Conservation (phyloP, 495 filamentous ascomycete genomes). For the Massariosphaeria phaeospora region DNA sequence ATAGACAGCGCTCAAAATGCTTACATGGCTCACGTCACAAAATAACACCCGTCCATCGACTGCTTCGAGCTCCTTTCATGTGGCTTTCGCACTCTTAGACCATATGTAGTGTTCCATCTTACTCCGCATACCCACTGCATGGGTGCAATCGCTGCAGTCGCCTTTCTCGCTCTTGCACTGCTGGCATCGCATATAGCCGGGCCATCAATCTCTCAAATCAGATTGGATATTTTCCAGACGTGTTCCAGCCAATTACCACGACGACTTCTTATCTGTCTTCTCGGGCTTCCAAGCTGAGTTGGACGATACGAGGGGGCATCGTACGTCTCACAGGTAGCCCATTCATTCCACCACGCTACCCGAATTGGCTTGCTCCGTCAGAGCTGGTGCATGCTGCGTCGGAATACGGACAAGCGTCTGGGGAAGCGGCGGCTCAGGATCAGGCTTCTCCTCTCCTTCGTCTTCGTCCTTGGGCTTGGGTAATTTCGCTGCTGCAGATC, state of each 20-base stretch:
- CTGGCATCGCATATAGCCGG: background rate
- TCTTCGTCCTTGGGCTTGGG: conserved; percentile 54
- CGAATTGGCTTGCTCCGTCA: conserved; percentile 26
- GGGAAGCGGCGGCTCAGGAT: conserved; percentile 55
- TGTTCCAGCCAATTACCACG: conserved; percentile 11
- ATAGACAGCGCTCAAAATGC: too few relatives aligned
- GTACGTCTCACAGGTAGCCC: background rate
- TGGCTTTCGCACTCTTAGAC: too few relatives aligned
- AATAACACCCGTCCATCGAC: too few relatives aligned
- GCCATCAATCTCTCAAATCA: background rate
- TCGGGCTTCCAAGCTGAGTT: background rate
- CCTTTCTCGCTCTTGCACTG: too few relatives aligned
- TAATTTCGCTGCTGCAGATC: conserved; percentile 50
- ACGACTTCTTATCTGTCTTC: conserved; percentile 7
- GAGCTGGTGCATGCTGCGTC: conserved; percentile 50
- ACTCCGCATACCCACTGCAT: conserved; percentile 2
- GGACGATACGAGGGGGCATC: background rate
- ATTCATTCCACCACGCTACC: conserved; percentile 26
- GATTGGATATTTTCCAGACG: background rate
- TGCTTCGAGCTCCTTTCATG: too few relatives aligned
- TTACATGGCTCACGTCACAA: too few relatives aligned
- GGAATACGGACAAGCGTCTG: conserved; percentile 80
- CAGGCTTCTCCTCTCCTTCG: conserved; percentile 39
- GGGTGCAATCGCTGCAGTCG: conserved; percentile 4
- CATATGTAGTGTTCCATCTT: background rate